phyloP scores from a whole-genome alignment of 2,329 filamentous ascomycete species.

The Helminthosporium solani region DNA sequence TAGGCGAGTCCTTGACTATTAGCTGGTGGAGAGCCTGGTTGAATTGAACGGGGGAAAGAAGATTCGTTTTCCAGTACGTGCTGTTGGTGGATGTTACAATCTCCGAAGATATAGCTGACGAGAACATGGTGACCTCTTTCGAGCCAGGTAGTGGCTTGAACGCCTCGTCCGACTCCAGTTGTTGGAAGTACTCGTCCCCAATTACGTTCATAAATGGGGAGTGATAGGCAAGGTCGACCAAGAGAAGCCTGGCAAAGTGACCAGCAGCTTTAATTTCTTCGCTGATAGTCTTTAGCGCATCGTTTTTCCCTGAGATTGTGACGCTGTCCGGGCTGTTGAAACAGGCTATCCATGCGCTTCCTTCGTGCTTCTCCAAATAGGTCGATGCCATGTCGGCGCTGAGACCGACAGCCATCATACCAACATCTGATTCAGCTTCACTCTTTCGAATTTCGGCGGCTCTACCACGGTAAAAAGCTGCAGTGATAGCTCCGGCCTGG shows the following conservation, averaged over 20 bases:
- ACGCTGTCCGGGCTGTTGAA: slow-evolving; percentile 42
- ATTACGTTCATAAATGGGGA: slow-evolving; percentile 13
- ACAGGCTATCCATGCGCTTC: slow-evolving; percentile 13
- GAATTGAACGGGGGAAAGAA: slow-evolving; percentile 6
- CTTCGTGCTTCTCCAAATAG: slow-evolving; percentile 6
- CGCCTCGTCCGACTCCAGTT: slow-evolving; percentile 2
- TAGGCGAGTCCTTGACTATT: slow-evolving; percentile 7
- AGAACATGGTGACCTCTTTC: slow-evolving; percentile 4
- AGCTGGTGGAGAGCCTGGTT: slow-evolving; percentile 6
- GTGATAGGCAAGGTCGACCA: slow-evolving; percentile 19
- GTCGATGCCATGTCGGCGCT: slow-evolving; percentile 5
- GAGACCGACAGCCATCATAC: slow-evolving; percentile 28
- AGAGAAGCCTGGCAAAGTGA: slow-evolving; percentile 16
- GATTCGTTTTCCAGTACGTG: slow-evolving; percentile 6
- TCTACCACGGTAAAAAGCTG: slow-evolving; percentile 20
- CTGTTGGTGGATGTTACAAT: neutral
- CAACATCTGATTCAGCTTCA: neutral
- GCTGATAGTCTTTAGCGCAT: too few species aligned
- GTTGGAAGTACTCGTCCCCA: slow-evolving; percentile 9
- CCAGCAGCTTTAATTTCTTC: slow-evolving; percentile 1
- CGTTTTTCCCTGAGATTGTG: slow-evolving; percentile 42
- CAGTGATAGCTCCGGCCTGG: slow-evolving; percentile 10
- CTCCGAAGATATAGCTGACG: neutral
- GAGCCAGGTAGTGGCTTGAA: too few species aligned
- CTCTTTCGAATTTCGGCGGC: slow-evolving; percentile 10